phyloP scores from a whole-genome alignment of 1,284 basidiomycete species.

The Irpex sp. region DNA sequence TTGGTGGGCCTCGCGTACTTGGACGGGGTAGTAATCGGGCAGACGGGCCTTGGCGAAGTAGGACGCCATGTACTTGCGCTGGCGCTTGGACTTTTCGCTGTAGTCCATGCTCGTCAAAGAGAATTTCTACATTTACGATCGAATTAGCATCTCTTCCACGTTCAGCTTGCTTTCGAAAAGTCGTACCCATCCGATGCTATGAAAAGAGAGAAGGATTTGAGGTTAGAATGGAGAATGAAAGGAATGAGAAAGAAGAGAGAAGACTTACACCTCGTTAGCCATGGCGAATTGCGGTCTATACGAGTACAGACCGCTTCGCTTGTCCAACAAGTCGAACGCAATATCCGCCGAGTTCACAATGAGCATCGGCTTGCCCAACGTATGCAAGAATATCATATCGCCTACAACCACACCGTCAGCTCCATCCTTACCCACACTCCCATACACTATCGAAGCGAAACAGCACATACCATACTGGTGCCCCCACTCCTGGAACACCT shows the following conservation, averaged over 20 bases:
- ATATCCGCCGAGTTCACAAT: conserved; percentile 10
- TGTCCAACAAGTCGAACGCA: conserved; percentile 10
- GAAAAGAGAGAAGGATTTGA: neutral
- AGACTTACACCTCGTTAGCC: conserved; percentile 32
- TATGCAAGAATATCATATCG: conserved; percentile 51
- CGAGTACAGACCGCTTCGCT: conserved; percentile 7
- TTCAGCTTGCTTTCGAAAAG: neutral
- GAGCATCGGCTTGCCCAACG: conserved; percentile 2
- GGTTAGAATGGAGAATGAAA: neutral
- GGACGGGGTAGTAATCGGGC: neutral
- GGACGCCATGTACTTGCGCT: neutral
- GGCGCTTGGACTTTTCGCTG: conserved; percentile 2
- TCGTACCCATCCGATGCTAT: neutral
- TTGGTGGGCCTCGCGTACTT: neutral
- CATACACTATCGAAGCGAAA: neutral
- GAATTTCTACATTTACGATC: neutral
- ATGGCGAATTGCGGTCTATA: conserved; percentile 47
- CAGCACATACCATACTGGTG: conserved; percentile 10
- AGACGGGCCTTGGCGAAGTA: neutral
- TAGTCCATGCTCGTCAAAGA: neutral
- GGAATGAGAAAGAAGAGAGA: neutral
- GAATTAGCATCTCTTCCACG: neutral
- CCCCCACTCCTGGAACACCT: conserved; percentile 14
- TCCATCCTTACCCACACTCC: neutral
- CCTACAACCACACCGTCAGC: conserved; percentile 32